phyloP scores from a whole-genome alignment of 225 moss, liverwort and hornwort species.

The Ulota crispa region DNA sequence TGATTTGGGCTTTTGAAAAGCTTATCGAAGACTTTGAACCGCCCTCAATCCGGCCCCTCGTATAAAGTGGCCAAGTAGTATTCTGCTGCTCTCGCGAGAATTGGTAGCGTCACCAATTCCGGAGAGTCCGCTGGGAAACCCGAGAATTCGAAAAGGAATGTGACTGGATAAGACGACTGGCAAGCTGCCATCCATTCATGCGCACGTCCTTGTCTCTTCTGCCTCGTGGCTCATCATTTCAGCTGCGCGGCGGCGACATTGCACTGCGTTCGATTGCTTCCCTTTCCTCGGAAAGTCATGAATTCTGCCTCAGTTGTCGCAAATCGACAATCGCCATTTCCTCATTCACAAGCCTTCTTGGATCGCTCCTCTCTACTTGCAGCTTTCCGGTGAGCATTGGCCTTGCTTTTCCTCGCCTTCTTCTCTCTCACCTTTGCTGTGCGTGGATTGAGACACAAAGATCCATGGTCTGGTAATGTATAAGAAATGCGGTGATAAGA shows the following conservation, averaged over 20 bases:
- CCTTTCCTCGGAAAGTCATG: neutral
- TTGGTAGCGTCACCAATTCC: too few species aligned
- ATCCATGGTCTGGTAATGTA: neutral
- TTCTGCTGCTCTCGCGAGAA: too few species aligned
- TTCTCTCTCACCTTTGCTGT: neutral
- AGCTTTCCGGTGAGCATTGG: neutral
- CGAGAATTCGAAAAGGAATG: too few species aligned
- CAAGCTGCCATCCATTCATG: constrained; percentile 26
- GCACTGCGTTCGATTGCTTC: too few species aligned
- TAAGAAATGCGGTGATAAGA: too few species aligned
- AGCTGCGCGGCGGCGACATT: neutral
- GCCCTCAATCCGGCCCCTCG: too few species aligned
- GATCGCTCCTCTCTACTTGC: neutral
- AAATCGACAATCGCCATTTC: neutral
- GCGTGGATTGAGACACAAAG: neutral
- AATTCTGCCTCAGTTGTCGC: neutral
- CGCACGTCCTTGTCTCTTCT: neutral
- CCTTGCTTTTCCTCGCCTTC: too few species aligned
- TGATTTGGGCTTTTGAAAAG: too few species aligned
- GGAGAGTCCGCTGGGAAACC: too few species aligned
- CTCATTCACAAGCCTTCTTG: neutral
- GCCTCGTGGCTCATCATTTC: neutral
- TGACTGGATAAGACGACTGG: constrained; percentile 34
- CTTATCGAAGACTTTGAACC: too few species aligned
- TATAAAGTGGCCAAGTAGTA: too few species aligned